Evolutionary conservation across 2,329 filamentous ascomycete species (phyloP), one percentile per base, ranked within the genome.

Genomic region (Pseudogymnoascus sp.): DNA sequence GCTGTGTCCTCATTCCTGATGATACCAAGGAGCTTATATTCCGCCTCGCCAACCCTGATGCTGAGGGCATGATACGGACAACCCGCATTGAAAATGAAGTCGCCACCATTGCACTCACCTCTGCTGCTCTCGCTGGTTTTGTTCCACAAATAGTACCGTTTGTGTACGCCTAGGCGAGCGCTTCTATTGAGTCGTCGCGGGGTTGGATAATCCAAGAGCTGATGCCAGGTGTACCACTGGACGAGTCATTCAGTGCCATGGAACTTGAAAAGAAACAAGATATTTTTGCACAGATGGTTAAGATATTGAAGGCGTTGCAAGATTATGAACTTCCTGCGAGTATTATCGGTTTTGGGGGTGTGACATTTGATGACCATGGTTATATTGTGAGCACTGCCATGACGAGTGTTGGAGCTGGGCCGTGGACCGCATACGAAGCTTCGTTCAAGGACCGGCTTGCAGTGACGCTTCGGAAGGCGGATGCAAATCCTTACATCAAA

Each of bases 41-140:
- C n/a, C 73, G 72, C 18, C 72, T 76, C 62, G 70, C 64, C 23
- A 75, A 75, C 62, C 66, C 73, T n/a, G 69, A 72, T 31, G 69
- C 72, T 23, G 44, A 53, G 44, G 73, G 74, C 12, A 73, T 75
- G 69, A 67, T 66, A 37, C 34, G 64, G 16, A 38, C 60, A 28
- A 71, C 64, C 14, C 69, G 71, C 1, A 66, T 75, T 8, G 67
- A 75, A 64, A 75, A 75, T 64, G 72, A 76, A 62, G 72, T 75
- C 1, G 73, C 69, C 21, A 70, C 72, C 6, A 69, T 74, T 16
- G 63, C 63, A 18, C 72, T 76, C 11, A 69, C 73, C 34, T 63
- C 69, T 28, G 63, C 62, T n/a, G 73, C 73, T 25, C 70, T 75
- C 12, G 38, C 21, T 18, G 37, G 38, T 31, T 64, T 75, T 59